Percentiles rank a stretch among this genome's conserved stretches.
phyloP scores from a whole-genome alignment of 345 rosid species.

The Psidium guajava region DNA sequence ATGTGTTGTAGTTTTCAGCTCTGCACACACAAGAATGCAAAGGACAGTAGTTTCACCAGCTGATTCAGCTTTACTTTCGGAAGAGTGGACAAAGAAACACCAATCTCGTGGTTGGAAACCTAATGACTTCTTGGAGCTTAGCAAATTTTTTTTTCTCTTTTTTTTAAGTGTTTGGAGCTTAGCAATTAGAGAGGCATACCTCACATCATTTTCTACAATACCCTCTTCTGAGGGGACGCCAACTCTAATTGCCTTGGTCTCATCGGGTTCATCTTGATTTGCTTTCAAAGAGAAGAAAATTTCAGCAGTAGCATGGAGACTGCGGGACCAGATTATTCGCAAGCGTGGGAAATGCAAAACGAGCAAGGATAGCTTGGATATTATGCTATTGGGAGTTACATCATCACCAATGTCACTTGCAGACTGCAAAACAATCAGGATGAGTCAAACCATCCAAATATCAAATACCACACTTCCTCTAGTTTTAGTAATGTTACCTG shows the following conservation, averaged over 20 bases:
- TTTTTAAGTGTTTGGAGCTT: not conserved
- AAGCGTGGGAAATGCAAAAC: constrained; percentile 86
- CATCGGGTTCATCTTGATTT: constrained; percentile 95
- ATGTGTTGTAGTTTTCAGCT: constrained; percentile 91
- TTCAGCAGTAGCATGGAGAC: constrained; percentile 93
- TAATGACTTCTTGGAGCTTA: not conserved
- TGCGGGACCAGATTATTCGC: constrained; percentile 90
- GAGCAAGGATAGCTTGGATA: constrained; percentile 89
- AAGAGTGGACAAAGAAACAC: not conserved
- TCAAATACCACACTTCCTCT: not conserved
- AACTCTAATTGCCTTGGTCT: constrained; percentile 66
- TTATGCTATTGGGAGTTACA: constrained; percentile 78
- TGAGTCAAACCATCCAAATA: not conserved
- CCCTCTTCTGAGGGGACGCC: constrained; percentile 97
- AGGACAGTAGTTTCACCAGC: not conserved
- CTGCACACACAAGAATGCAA: constrained; percentile 19
- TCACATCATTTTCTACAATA: constrained; percentile 73
- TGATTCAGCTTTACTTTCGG: not conserved
- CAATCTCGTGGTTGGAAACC: not conserved
- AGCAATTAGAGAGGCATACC: constrained; percentile 25
- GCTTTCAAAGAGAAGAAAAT: constrained; percentile 77
- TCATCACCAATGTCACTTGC: constrained; percentile 92
- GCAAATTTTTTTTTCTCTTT: not conserved
- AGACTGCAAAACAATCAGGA: constrained; percentile 41
- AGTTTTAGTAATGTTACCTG: constrained; percentile 38